phyloP scores from a whole-genome alignment of 164 flowering plant genomes.

The Annona squamosa region DNA sequence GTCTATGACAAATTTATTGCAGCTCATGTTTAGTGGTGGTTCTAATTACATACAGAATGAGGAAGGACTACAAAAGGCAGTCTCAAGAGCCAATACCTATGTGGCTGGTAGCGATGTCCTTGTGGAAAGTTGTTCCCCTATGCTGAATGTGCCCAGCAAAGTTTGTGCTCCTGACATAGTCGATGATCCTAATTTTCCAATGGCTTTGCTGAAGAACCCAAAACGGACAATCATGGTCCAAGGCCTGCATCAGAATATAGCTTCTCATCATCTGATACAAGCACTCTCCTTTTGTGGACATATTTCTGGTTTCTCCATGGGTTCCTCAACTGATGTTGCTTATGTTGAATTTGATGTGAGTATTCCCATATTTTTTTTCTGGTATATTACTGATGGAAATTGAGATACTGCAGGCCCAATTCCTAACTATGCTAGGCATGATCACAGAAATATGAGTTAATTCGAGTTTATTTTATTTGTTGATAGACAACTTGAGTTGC shows the following conservation, averaged over 20 bases:
- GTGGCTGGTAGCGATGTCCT: conserved; percentile 1
- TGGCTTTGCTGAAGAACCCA: conserved; percentile 32
- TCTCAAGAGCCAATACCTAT: conserved; percentile 16
- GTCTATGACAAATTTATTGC: not conserved
- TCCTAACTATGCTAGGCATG: too few species aligned
- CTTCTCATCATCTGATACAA: conserved; percentile 26
- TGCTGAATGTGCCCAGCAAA: conserved; percentile 6
- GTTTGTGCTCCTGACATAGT: conserved; percentile 20
- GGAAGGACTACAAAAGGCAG: conserved; percentile 25
- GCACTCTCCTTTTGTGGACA: conserved; percentile 28
- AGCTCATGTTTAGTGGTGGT: not conserved
- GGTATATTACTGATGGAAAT: not conserved
- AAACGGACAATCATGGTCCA: conserved; percentile 28
- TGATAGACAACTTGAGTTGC: too few species aligned
- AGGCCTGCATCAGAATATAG: conserved; percentile 21
- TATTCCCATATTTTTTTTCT: not conserved
- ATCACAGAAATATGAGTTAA: too few species aligned
- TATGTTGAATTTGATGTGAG: conserved; percentile 45
- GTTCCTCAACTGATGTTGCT: conserved; percentile 31
- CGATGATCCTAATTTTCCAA: conserved; percentile 30
- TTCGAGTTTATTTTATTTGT: too few species aligned
- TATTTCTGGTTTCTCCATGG: conserved; percentile 28
- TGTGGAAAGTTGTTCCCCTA: conserved; percentile 17
- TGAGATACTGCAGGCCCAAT: not conserved
- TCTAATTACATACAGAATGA: conserved; percentile 23